Conservation (phyloP, 2,329 filamentous ascomycete species). For the Calonectria pseudoturangicola region DNA sequence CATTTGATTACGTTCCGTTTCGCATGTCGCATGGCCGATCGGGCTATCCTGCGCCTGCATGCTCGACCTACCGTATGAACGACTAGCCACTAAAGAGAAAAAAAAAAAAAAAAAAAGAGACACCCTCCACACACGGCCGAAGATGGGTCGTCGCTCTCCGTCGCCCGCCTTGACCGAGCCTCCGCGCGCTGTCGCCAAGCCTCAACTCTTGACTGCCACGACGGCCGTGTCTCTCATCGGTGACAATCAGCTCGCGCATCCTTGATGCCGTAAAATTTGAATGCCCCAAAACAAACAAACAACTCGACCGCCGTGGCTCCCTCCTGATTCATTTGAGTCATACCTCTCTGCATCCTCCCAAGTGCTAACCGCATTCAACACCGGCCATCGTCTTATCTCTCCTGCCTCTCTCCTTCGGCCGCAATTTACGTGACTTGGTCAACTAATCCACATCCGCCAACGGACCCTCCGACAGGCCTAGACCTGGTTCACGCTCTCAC, state of each 20-base stretch:
- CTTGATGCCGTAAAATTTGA: neutral
- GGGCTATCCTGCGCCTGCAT: slow-evolving; percentile 28
- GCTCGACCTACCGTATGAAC: slow-evolving; percentile 32
- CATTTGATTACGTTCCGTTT: slow-evolving; percentile 34
- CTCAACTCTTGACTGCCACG: neutral
- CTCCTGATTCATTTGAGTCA: slow-evolving; percentile 27
- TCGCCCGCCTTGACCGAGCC: slow-evolving; percentile 15
- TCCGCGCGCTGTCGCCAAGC: neutral
- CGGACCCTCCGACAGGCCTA: slow-evolving; percentile 35
- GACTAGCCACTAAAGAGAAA: slow-evolving; percentile 14
- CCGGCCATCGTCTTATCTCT: slow-evolving; percentile 34
- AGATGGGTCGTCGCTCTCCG: slow-evolving; percentile 18
- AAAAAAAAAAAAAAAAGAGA: too few species aligned
- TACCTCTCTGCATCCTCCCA: neutral
- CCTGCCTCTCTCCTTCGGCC: slow-evolving; percentile 23
- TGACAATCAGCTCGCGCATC: slow-evolving; percentile 1
- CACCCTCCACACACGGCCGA: neutral
- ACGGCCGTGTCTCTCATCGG: neutral
- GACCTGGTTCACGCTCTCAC: slow-evolving; percentile 35
- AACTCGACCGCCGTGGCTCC: neutral
- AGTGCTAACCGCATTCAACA: slow-evolving; percentile 34
- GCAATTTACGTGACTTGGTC: slow-evolving; percentile 23
- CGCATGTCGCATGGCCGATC: slow-evolving; percentile 32
- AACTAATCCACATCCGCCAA: slow-evolving; percentile 28
- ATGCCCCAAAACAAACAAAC: neutral